phyloP scores from a whole-genome alignment of 2,329 filamentous ascomycete genomes.

The Alternaria arbusti region DNA sequence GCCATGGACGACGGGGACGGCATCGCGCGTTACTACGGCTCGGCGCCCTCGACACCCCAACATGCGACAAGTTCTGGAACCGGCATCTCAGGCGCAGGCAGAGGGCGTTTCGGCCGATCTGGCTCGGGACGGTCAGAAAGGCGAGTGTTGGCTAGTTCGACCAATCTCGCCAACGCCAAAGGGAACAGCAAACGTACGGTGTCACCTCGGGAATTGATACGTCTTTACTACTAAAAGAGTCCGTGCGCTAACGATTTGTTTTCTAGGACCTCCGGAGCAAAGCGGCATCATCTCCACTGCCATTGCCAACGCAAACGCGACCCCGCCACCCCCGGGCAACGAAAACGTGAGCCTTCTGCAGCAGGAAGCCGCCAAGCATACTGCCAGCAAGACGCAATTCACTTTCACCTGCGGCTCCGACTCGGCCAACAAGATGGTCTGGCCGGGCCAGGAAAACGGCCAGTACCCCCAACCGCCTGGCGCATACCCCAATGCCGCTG shows the following conservation, averaged over 20 bases:
- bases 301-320: slow-evolving; percentile 80
- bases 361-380: slow-evolving; percentile 68
- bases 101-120: slow-evolving; percentile 79
- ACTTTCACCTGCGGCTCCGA: slow-evolving; percentile 96
- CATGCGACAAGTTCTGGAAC: slow-evolving; percentile 57
- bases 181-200: slow-evolving; percentile 48
- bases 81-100: slow-evolving; percentile 82
- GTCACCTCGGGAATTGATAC: slow-evolving; percentile 37
- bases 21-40: slow-evolving; percentile 62
- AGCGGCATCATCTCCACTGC: slow-evolving; percentile 91
- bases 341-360: slow-evolving; percentile 81
- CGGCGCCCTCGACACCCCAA: slow-evolving; percentile 60
- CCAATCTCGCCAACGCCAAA: slow-evolving; percentile 53
- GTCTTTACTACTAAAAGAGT: slow-evolving; percentile 25
- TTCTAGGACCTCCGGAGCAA: slow-evolving; percentile 52
- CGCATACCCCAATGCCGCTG: slow-evolving; percentile 39
- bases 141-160: slow-evolving; percentile 52
- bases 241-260: slow-evolving; percentile 48
- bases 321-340: slow-evolving; percentile 60
- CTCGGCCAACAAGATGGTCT: slow-evolving; percentile 77
- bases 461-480: slow-evolving; percentile 47
- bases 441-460: slow-evolving; percentile 67
- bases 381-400: slow-evolving; percentile 82
- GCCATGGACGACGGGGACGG: slow-evolving; percentile 55
- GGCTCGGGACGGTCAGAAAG: slow-evolving; percentile 52